Evolutionary conservation across 2,329 filamentous ascomycete genomes (phyloP), one percentile per base, ranked within the genome.

Genomic region (Ascochyta lentis): DNA sequence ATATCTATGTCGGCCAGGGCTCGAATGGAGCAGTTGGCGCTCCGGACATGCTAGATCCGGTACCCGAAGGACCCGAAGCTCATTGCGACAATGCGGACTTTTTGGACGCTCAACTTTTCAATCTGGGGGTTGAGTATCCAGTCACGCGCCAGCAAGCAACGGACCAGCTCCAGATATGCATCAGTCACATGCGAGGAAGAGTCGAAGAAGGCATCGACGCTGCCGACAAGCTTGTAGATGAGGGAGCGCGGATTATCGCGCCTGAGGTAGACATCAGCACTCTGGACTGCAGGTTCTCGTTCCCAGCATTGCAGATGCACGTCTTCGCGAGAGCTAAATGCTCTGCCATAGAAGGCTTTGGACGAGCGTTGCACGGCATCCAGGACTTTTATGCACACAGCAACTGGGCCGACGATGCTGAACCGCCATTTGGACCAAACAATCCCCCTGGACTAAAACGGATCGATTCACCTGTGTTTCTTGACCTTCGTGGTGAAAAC

Each of bases 61-160:
- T 51, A 22, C 65, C 65, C 2, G 65, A 68, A 51, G 65, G 64
- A 16, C 61, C 65, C 31, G 63, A 68, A 23, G 65, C 65, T 27
- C 65, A 68, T 35, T 68, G 65, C 59, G 65, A 68, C 34, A 66
- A 68, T 41, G 65, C 65, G 4, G 65, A 68, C 49, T 68, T 66
- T 47, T 37, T 68, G n/a, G 64, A 68, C 19, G 35, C 60, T 15
- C 43, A 51, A 10, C 43, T 60, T 2, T 54, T 63, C 5, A 52
- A 56, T n/a, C 12, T 67, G 9, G 50, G 42, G 1, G 46, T 40
- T 3, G 41, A 37, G n/a, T 68, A 68, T 54, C 65, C 65, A 10
- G 64, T 59, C 13, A 61, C 64, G 5, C 53, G 65, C 2, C 49
- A 56, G 35, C 51, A 67, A 48, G 64, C 65, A 5, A 67, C 65